Percentiles rank a stretch among this genome's conserved stretches.
Conservation (phyloP, 306 rosid genomes). For the Ammopiptanthus mongolicus region DNA sequence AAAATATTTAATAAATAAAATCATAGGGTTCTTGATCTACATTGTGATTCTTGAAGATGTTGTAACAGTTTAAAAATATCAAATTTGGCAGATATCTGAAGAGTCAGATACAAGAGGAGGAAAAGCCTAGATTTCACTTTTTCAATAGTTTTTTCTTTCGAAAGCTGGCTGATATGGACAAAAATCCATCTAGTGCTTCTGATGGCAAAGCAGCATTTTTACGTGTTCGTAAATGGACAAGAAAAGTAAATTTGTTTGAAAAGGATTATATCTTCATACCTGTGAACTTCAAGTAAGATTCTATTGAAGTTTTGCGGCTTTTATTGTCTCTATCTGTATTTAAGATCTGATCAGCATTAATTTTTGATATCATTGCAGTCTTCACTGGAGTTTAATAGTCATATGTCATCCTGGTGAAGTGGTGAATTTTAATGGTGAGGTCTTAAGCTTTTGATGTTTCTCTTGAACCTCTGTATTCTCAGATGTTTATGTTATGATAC, state of each 20-base stretch:
- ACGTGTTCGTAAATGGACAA: slow-evolving; percentile 96
- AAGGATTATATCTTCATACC: slow-evolving; percentile 95
- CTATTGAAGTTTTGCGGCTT: slow-evolving; percentile 6
- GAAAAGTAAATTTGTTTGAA: slow-evolving; percentile 81
- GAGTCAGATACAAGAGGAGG: slow-evolving; percentile 67
- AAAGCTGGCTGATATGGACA: slow-evolving; percentile 93
- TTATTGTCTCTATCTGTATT: slow-evolving; percentile 22
- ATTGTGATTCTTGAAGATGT: neutral
- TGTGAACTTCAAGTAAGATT: slow-evolving; percentile 81
- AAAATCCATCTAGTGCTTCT: slow-evolving; percentile 86
- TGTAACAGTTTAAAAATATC: slow-evolving; percentile 4
- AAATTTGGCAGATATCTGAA: slow-evolving; percentile 63
- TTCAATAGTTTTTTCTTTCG: slow-evolving; percentile 97
- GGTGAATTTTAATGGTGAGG: slow-evolving; percentile 59
- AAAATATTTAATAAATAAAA: slow-evolving; percentile 2
- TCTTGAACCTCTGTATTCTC: slow-evolving; percentile 13
- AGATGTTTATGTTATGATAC: slow-evolving; percentile 14
- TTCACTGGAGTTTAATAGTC: slow-evolving; percentile 92
- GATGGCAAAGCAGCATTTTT: slow-evolving; percentile 91
- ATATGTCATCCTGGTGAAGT: slow-evolving; percentile 91
- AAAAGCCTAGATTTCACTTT: slow-evolving; percentile 73
- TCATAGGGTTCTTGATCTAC: neutral
- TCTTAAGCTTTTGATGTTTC: slow-evolving; percentile 14
- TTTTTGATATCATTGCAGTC: slow-evolving; percentile 46
- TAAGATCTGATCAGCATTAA: slow-evolving; percentile 24